Evolutionary conservation across 106 monocot species (phyloP).

Genomic region (Dioscorea alata): DNA sequence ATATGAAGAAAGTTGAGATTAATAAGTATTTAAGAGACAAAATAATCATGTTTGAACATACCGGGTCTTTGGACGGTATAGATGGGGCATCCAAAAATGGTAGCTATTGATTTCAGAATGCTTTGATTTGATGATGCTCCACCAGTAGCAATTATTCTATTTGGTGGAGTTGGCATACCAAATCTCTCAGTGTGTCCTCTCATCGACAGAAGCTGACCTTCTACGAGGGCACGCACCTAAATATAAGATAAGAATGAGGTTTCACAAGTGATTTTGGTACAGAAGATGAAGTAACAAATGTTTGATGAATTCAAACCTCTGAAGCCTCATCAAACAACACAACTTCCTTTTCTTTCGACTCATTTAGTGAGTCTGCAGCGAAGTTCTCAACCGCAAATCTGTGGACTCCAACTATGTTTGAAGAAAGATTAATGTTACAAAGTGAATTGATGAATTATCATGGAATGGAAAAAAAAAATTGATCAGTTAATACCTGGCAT

Average conservation of each 20-base stretch:
- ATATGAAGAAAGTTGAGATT: no score
- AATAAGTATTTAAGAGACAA: no score
- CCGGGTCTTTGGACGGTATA: constrained; percentile 86
- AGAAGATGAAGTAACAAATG: no score
- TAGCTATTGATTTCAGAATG: constrained; percentile 56
- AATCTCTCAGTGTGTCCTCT: constrained; percentile 87
- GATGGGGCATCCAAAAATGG: constrained; percentile 74
- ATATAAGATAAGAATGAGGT: not conserved
- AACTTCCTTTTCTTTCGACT: constrained; percentile 18
- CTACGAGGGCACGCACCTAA: constrained; percentile 78
- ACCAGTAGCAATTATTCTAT: constrained; percentile 81
- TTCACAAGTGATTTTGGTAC: no score
- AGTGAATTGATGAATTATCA: not conserved
- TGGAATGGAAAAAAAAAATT: no score
- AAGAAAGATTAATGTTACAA: not conserved
- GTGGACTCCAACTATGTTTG: constrained; percentile 59
- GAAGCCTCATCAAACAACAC: constrained; percentile 28
- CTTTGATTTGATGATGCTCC: constrained; percentile 76
- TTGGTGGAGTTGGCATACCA: constrained; percentile 85
- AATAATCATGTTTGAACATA: constrained; percentile 10
- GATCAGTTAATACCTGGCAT: constrained; percentile 47
- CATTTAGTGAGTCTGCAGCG: constrained; percentile 18
- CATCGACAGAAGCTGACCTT: constrained; percentile 90
- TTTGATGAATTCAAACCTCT: constrained; percentile 18
- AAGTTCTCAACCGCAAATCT: constrained; percentile 60